These are phyloP conservation scores for Ajuga reptans DNA, from an alignment of 305 asterid species.

Conservation along the genomic window DNA sequence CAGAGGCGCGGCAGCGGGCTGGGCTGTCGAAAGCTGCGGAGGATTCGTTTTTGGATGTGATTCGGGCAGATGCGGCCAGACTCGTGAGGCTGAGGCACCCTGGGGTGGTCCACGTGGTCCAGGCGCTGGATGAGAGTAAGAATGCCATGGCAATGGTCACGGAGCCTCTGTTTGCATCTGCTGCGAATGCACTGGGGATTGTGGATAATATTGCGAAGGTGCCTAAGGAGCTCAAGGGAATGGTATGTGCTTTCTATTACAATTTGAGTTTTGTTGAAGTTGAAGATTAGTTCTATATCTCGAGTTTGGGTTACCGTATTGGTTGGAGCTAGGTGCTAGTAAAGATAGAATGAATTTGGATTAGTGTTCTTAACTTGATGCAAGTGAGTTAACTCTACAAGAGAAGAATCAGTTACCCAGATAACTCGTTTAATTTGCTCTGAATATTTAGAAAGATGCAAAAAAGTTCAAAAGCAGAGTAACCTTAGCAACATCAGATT, in stretches of 20 bases:
- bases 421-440: background rate
- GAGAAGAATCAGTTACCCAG: background rate
- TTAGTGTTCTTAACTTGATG: background rate
- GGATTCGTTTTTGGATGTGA: conserved; percentile 70
- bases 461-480: background rate
- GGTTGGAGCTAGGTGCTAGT: conserved; percentile 14
- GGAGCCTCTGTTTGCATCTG: conserved; percentile 87
- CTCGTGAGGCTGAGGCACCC: conserved; percentile 96
- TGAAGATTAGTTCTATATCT: background rate
- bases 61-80: conserved; percentile 83
- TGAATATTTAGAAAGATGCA: background rate
- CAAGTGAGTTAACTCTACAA: background rate
- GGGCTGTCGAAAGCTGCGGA: conserved; percentile 86
- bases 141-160: conserved; percentile 93
- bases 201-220: conserved; percentile 61
- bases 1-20: conserved; percentile 76
- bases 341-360: background rate
- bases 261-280: conserved; percentile 2
- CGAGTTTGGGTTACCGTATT: background rate
- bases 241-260: conserved; percentile 42
- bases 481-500: background rate
- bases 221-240: conserved; percentile 91
- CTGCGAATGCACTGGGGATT: conserved; percentile 75
- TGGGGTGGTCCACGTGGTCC: conserved; percentile 94
- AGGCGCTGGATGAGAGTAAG: conserved; percentile 91